Base-by-base conservation (phyloP, 768 basidiomycete genomes). In the Boletus speciosus region DNA sequence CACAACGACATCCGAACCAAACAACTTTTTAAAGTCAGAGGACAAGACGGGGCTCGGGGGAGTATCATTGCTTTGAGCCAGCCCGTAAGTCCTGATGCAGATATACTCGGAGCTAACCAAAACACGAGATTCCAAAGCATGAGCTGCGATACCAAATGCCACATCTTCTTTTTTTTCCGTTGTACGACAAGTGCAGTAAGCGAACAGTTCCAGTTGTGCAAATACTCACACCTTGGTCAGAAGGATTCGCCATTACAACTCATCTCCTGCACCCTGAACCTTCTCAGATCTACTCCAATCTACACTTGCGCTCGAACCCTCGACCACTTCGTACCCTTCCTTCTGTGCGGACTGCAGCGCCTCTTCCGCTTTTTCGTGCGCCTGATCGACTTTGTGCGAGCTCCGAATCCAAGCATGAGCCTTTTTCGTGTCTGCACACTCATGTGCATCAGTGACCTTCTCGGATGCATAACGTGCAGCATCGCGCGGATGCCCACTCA, bases 401-500 rank as follows among this genome's bases (percentile, higher is more conserved):
- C 59, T 48, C 67, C 67, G 58, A 50, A 46, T 34, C 55, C 56
- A 63, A 1, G 43, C 42, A 4, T 31, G 45, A 6, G 40, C 50
- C 43, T 35, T 59, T 38, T 51, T 73, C 65, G 14, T 61, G 51
- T 32, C 49, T 60, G 39, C 54, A 34, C 43, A 54, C 15, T 61
- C 58, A 37, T 59, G 67, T 4, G 58, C 65, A 6, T 70, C 66
- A n/a, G 57, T 64, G 23, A 52, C 66, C 52, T 70, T 71, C 29
- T 71, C 69, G 49, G 72, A 51, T n/a, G 50, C 62, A 21, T 54
- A 41, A 12, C 53, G 55, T 61, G 66, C 57, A 32, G 66, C 71
- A 31, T 59, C 55, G 21, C 59, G 57, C 6, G 64, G 49, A 19
- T 61, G 49, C 11, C 81, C 81, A 31, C 70, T 76, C 57, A 89